These are phyloP conservation scores for Aspergillus biplanus DNA, from an alignment of 495 filamentous ascomycete genomes.

Conservation along the genomic window DNA sequence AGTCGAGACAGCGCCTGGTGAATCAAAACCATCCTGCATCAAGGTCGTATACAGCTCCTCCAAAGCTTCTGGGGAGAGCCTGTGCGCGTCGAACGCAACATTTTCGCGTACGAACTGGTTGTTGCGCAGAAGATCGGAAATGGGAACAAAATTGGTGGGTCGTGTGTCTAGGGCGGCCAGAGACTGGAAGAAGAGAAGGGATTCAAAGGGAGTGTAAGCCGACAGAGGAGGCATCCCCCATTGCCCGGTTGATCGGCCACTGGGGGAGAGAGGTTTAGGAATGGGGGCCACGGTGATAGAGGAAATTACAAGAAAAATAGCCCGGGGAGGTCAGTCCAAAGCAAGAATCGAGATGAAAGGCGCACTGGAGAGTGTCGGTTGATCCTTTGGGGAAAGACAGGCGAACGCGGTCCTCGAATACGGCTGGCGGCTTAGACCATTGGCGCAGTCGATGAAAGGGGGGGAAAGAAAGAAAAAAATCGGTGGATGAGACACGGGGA, in stretches of 20 bases:
- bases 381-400: slow-evolving; percentile 10
- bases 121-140: slow-evolving; percentile 73
- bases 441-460: slow-evolving; percentile 22
- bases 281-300: slow-evolving; percentile 50
- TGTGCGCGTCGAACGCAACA: slow-evolving; percentile 68
- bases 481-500: slow-evolving; percentile 13
- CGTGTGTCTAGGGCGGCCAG: slow-evolving; percentile 69
- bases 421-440: slow-evolving; percentile 25
- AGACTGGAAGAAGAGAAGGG: slow-evolving; percentile 85
- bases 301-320: slow-evolving; percentile 19
- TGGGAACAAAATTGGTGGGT: slow-evolving; percentile 65
- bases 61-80: slow-evolving; percentile 77
- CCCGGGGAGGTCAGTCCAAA: slow-evolving; percentile 13
- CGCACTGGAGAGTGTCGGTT: slow-evolving; percentile 6
- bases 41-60: slow-evolving; percentile 75
- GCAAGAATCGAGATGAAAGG: not conserved
- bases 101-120: slow-evolving; percentile 70
- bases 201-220: slow-evolving; percentile 84
- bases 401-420: slow-evolving; percentile 12
- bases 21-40: slow-evolving; percentile 70
- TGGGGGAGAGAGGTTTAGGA: slow-evolving; percentile 38
- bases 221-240: slow-evolving; percentile 60
- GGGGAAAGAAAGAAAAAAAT: slow-evolving; percentile 6
- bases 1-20: slow-evolving; percentile 18
- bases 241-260: slow-evolving; percentile 50